phyloP scores from a whole-genome alignment of 441 rosid species.

The Pelargonium cotyledonis region DNA sequence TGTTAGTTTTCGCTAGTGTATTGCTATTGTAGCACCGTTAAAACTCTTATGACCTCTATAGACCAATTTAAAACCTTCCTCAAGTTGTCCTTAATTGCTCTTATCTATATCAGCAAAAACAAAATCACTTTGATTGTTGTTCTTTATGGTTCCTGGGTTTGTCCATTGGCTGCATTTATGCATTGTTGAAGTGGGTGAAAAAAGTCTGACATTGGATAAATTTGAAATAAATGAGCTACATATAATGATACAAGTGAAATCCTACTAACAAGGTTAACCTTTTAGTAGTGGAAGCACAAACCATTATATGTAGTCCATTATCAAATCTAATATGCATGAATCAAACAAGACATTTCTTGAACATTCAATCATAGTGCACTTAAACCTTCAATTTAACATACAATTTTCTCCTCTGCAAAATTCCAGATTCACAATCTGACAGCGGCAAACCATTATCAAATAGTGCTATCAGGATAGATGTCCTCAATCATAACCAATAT shows the following conservation, averaged over 20 bases:
- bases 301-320: no score
- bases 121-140: background rate
- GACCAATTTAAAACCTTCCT: background rate
- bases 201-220: no score
- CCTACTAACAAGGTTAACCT: no score
- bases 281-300: no score
- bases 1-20: background rate
- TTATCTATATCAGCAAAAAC: background rate
- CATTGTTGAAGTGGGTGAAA: background rate
- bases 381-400: background rate
- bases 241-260: no score
- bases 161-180: background rate
- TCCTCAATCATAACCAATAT: background rate
- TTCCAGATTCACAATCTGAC: background rate
- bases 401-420: background rate
- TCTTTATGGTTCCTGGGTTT: background rate
- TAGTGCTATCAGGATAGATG: background rate
- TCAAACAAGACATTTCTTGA: background rate
- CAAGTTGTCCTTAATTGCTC: background rate
- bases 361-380: background rate
- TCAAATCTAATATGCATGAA: background rate
- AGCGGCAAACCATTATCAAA: background rate
- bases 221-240: no score
- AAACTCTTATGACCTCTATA: background rate
- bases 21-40: slow-evolving; percentile 5